Evolutionary conservation across 371 early-diverging fungal species (phyloP).

Genomic region (Apophysomyces sp.): DNA sequence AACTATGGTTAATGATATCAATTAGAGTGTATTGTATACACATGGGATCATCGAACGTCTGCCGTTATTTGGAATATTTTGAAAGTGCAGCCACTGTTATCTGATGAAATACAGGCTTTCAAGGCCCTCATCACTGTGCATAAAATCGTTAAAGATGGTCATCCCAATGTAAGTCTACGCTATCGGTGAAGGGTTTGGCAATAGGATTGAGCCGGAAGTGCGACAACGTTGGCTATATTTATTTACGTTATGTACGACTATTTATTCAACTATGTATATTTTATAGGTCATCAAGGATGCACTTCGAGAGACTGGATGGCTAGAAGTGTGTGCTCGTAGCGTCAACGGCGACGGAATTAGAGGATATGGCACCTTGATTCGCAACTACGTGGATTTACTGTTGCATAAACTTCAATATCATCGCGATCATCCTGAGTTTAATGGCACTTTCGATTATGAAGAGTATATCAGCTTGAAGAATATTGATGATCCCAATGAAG

Average conservation of each 20-base stretch:
- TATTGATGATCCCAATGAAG: conserved; percentile 97
- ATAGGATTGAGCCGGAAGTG: background rate
- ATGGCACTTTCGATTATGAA: conserved; percentile 94
- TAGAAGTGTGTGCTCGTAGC: conserved; percentile 67
- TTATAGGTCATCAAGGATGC: conserved; percentile 74
- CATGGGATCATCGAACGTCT: conserved; percentile 91
- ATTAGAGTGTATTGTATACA: conserved; percentile 86
- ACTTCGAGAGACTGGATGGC: conserved; percentile 66
- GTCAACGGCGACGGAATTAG: conserved; percentile 59
- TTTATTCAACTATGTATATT: background rate
- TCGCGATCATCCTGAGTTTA: conserved; percentile 89
- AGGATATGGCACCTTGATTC: conserved; percentile 90
- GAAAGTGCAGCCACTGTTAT: conserved; percentile 82
- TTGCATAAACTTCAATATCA: conserved; percentile 92
- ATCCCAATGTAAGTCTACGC: conserved; percentile 62
- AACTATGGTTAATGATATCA: background rate
- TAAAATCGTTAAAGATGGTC: conserved; percentile 94
- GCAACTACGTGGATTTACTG: conserved; percentile 88
- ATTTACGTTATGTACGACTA: background rate
- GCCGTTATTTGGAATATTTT: conserved; percentile 87
- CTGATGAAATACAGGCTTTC: conserved; percentile 93
- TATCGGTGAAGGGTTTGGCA: background rate
- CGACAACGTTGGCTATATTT: background rate
- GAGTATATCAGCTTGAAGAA: conserved; percentile 93
- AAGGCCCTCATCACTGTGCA: conserved; percentile 95